Conservation (phyloP, 1,284 basidiomycete genomes). For the Naganishia liquefaciens region DNA sequence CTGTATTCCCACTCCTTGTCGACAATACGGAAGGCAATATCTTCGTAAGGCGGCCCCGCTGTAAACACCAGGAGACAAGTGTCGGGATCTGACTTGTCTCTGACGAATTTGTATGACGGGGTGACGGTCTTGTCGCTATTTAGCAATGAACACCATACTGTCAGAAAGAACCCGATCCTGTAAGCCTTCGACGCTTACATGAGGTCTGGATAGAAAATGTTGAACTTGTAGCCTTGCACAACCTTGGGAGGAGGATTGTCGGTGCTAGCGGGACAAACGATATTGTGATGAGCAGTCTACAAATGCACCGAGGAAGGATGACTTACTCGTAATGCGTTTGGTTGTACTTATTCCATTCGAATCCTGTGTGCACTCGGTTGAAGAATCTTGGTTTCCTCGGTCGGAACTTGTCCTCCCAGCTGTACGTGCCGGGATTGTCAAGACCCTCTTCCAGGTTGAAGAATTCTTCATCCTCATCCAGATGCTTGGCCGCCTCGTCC, state of each 20-base stretch:
- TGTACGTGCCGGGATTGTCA: conserved; percentile 72
- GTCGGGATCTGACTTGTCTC: conserved; percentile 88
- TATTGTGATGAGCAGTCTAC: background rate
- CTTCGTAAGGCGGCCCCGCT: conserved; percentile 97
- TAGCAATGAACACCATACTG: background rate
- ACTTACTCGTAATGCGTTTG: conserved; percentile 96
- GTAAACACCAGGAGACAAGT: conserved; percentile 91
- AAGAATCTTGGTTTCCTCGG: conserved; percentile 99
- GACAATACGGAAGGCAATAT: conserved; percentile 97
- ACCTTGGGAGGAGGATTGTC: conserved; percentile 97
- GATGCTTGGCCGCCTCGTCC: conserved; percentile 66
- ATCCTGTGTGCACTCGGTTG: conserved; percentile 99
- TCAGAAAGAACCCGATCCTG: no score
- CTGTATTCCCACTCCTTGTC: conserved; percentile 98
- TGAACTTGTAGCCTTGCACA: conserved; percentile 94
- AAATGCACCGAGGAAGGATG: background rate
- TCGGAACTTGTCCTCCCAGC: conserved; percentile 98
- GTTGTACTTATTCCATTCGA: conserved; percentile 99
- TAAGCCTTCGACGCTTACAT: conserved; percentile 40
- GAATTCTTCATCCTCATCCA: conserved; percentile 92
- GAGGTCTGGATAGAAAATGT: conserved; percentile 55
- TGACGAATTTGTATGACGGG: conserved; percentile 90
- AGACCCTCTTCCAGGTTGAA: conserved; percentile 89
- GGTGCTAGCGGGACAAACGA: conserved; percentile 60
- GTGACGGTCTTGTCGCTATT: conserved; percentile 85